phyloP scores from a whole-genome alignment of 192 early-diverging fungal species.

The Coemansia sp. region DNA sequence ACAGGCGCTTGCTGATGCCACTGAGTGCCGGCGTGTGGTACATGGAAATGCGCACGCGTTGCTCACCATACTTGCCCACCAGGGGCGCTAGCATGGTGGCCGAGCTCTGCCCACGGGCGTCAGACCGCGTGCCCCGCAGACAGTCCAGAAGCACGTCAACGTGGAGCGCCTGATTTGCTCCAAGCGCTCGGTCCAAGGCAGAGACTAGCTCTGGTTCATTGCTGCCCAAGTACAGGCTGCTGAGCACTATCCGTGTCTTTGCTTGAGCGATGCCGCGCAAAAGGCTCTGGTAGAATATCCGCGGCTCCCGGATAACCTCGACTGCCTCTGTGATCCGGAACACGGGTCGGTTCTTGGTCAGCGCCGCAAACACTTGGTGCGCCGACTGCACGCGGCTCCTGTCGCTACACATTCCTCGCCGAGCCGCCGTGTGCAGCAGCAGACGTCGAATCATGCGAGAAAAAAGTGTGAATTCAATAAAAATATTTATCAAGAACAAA shows the following conservation, averaged over 20 bases:
- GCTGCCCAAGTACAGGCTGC: slow-evolving; percentile 87
- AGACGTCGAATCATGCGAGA: neutral
- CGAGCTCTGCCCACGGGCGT: slow-evolving; percentile 55
- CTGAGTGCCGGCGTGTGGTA: slow-evolving; percentile 88
- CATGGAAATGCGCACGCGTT: slow-evolving; percentile 65
- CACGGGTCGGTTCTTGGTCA: slow-evolving; percentile 34
- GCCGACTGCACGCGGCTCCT: slow-evolving; percentile 10
- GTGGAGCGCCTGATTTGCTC: slow-evolving; percentile 51
- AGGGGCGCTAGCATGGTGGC: slow-evolving; percentile 58
- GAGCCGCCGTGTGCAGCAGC: neutral
- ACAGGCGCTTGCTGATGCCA: slow-evolving; percentile 62
- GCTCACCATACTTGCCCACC: slow-evolving; percentile 16
- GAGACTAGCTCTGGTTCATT: slow-evolving; percentile 71
- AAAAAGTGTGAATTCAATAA: neutral
- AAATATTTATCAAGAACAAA: neutral
- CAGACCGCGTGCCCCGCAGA: slow-evolving; percentile 74
- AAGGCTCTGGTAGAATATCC: slow-evolving; percentile 54
- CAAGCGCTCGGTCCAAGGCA: slow-evolving; percentile 59
- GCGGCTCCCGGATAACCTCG: slow-evolving; percentile 53
- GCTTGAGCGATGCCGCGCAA: slow-evolving; percentile 65
- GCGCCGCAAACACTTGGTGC: slow-evolving; percentile 31
- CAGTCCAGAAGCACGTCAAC: slow-evolving; percentile 84
- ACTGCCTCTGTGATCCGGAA: slow-evolving; percentile 44
- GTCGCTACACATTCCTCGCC: neutral
- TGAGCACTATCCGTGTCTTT: slow-evolving; percentile 70